phyloP scores from a whole-genome alignment of 2,329 filamentous ascomycete species.

The Fusarium sp. region DNA sequence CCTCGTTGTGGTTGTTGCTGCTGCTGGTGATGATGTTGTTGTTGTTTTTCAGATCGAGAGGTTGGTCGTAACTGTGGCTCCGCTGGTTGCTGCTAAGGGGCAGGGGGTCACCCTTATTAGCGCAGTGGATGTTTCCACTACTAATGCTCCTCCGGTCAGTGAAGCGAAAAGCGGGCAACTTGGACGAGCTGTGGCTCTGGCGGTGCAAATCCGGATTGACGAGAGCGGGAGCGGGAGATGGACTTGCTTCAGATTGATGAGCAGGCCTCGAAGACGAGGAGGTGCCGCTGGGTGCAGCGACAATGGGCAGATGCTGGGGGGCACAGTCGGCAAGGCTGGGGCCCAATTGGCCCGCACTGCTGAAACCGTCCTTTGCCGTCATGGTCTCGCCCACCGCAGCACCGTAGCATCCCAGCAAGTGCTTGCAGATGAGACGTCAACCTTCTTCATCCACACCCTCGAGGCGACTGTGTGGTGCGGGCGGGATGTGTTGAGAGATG shows the following conservation, averaged over 20 bases:
- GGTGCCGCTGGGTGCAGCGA: conserved; percentile 20
- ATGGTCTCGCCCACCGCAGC: conserved; percentile 45
- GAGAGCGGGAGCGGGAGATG: conserved; percentile 25
- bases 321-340: conserved; percentile 36
- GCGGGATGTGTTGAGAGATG: conserved; percentile 8
- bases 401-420: conserved; percentile 49
- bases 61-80: conserved; percentile 33
- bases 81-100: conserved; percentile 27
- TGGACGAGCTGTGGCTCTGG: conserved; percentile 69
- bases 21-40: conserved; percentile 25
- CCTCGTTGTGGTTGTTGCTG: conserved; percentile 25
- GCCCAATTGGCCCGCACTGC: conserved; percentile 46
- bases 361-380: conserved; percentile 51
- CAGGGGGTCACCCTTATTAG: conserved; percentile 40
- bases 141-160: conserved; percentile 60
- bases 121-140: conserved; percentile 45
- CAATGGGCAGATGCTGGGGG: conserved; percentile 35
- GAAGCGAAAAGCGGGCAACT: conserved; percentile 70
- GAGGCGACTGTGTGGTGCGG: conserved; percentile 3
- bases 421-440: conserved; percentile 42
- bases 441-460: conserved; percentile 14
- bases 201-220: conserved; percentile 62
- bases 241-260: conserved; percentile 29
- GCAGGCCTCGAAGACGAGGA: conserved; percentile 26
- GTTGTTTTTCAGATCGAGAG: conserved; percentile 39